Evolutionary conservation across 345 rosid species (phyloP), one percentile per base, ranked within the genome.

Genomic region (Citrus cavaleriei): DNA sequence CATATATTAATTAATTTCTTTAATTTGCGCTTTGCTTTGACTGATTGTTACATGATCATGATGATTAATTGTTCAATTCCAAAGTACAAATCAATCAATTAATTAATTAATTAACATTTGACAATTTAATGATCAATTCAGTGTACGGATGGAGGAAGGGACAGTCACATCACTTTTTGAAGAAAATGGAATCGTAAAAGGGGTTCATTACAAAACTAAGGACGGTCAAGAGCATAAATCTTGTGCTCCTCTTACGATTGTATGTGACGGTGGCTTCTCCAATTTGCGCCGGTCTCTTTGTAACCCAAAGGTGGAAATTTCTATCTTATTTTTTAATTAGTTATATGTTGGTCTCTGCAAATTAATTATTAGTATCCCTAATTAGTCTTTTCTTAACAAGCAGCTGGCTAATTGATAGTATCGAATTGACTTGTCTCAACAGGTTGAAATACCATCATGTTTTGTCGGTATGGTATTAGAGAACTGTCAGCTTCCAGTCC

Each of bases 361-460:
- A 6, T 55, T 55, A 55, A 55, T 55, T 57, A 21, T 19, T 22
- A 22, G 22, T 14, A 22, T 72, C 19, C 8, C n/a, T 64, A 55
- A 18, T 27, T 40, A 59, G 10, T 49, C 19, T 12, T 19, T 79
- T 59, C 21, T 51, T 18, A 7, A 62, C 58, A 72, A 58, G 35
- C 27, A 58, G 62, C 27, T 6, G n/a, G n/a, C 9, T 58, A n/a
- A 58, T 59, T 30, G 18, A 64, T 0, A n/a, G 8, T 34, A 49
- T 35, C 25, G 0, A 7, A 28, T 16, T 4, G 25, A 59, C 30
- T 28, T 74, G 27, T 57, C 81, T 37, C 55, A 59, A 18, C 81
- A 87, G 90, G 90, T 87, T 5, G 90, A 87, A 22, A 79, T 83
- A 22, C 88, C 86, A 25, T 87, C 90, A 2, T 81, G 69, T 40